Conservation (phyloP, 202 grass and related monocot species). For the Panicum hallii region DNA sequence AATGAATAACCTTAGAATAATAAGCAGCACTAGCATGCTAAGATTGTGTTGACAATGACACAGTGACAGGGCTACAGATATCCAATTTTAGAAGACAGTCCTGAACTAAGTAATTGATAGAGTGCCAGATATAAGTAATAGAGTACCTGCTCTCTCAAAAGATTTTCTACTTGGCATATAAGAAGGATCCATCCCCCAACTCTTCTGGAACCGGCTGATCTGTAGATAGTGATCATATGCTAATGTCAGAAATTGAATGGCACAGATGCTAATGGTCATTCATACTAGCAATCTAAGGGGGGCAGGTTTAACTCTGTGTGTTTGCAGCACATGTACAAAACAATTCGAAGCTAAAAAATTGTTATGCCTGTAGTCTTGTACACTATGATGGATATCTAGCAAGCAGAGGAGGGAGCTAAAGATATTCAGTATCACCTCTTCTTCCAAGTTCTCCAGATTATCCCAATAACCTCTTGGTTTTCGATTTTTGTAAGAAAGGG, state of each 20-base stretch:
- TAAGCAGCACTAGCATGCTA: neutral
- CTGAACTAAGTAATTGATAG: neutral
- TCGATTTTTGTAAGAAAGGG: constrained; percentile 86
- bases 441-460: constrained; percentile 93
- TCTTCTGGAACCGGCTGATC: constrained; percentile 87
- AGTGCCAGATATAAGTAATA: constrained; percentile 6
- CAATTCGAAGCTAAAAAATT: neutral
- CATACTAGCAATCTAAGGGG: neutral
- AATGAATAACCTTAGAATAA: neutral
- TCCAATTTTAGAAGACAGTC: neutral
- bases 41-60: neutral
- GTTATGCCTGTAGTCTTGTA: neutral
- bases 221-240: constrained; percentile 43
- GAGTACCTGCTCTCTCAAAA: constrained; percentile 89
- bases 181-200: constrained; percentile 86
- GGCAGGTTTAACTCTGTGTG: neutral
- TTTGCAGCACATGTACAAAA: constrained; percentile 21
- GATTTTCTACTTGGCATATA: constrained; percentile 95
- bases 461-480: constrained; percentile 98
- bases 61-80: neutral
- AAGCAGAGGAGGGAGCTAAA: neutral
- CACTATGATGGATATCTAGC: neutral
- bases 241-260: constrained; percentile 34
- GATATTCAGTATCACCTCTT: constrained; percentile 64
- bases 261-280: neutral